Percentiles rank a stretch among this genome's conserved stretches.
Conservation (phyloP, 2,329 filamentous ascomycete species). For the Fusarium brachygibbosum region DNA sequence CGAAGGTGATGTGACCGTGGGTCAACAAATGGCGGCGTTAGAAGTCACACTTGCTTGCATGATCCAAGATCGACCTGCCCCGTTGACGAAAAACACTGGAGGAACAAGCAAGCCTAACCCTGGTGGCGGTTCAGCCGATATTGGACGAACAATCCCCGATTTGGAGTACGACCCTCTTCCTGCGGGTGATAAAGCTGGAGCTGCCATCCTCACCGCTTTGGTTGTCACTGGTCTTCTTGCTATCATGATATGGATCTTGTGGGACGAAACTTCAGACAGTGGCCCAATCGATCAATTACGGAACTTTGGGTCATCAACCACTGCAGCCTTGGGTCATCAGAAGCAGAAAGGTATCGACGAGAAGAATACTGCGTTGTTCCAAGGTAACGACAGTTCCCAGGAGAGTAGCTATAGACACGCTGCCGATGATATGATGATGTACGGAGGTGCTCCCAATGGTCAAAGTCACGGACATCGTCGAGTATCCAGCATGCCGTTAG, state of each 20-base stretch:
- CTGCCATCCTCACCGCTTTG: conserved; percentile 72
- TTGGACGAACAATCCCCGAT: conserved; percentile 54
- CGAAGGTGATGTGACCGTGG: conserved; percentile 73
- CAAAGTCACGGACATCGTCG: conserved; percentile 43
- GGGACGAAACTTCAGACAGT: conserved; percentile 61
- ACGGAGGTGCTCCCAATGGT: conserved; percentile 40
- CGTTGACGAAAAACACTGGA: conserved; percentile 65
- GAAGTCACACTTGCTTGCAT: conserved; percentile 74
- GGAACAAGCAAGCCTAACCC: conserved; percentile 68
- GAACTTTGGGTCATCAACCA: conserved; percentile 43
- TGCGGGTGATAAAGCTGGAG: conserved; percentile 75
- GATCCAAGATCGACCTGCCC: conserved; percentile 60
- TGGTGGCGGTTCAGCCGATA: conserved; percentile 61
- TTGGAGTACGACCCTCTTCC: conserved; percentile 55
- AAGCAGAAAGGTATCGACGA: conserved; percentile 41
- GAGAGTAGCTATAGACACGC: conserved; percentile 39
- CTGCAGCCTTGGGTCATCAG: conserved; percentile 38
- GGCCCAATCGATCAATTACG: conserved; percentile 52
- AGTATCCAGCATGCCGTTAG: conserved; percentile 55
- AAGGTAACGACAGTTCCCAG: conserved; percentile 42
- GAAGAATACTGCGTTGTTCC: conserved; percentile 36
- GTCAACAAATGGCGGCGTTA: conserved; percentile 78
- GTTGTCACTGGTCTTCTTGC: conserved; percentile 67
- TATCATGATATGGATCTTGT: conserved; percentile 64
- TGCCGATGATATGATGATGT: conserved; percentile 26